Percentiles rank a stretch among this genome's conserved stretches.
Conservation (phyloP, 2,329 filamentous ascomycete genomes). For the Fusarium sp. region DNA sequence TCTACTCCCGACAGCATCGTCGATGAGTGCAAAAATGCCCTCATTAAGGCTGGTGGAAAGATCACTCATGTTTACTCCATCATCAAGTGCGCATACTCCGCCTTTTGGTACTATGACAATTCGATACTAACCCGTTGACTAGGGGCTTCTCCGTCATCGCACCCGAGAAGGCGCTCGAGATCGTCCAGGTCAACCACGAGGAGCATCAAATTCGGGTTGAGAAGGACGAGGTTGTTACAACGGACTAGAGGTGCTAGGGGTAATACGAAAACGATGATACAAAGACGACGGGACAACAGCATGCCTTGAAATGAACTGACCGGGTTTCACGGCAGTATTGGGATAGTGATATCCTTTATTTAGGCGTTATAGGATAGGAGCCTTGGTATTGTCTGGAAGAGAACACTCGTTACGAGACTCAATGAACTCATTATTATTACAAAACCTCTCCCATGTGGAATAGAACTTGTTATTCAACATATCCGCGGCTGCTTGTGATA, state of each 20-base stretch:
- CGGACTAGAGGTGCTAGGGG: slow-evolving; percentile 15
- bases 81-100: slow-evolving; percentile 67
- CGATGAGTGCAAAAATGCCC: slow-evolving; percentile 76
- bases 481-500: background rate
- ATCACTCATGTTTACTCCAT: slow-evolving; percentile 83
- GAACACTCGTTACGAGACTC: slow-evolving; percentile 33
- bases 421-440: slow-evolving; percentile 3
- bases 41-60: slow-evolving; percentile 75
- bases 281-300: slow-evolving; percentile 17
- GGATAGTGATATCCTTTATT: slow-evolving; percentile 29
- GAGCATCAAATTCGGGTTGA: slow-evolving; percentile 69
- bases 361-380: slow-evolving; percentile 39
- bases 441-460: slow-evolving; percentile 3
- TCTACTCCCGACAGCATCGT: slow-evolving; percentile 74
- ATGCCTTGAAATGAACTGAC: slow-evolving; percentile 24
- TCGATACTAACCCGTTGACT: slow-evolving; percentile 41
- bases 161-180: slow-evolving; percentile 75
- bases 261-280: slow-evolving; percentile 9
- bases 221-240: slow-evolving; percentile 77
- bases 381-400: slow-evolving; percentile 18
- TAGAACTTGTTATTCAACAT: background rate
- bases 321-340: slow-evolving; percentile 5
- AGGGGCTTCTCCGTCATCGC: slow-evolving; percentile 85
- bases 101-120: background rate
- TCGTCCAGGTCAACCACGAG: slow-evolving; percentile 71